phyloP scores from a whole-genome alignment of 352 stramenopile genomes.

The Globisporangium perplexum region DNA sequence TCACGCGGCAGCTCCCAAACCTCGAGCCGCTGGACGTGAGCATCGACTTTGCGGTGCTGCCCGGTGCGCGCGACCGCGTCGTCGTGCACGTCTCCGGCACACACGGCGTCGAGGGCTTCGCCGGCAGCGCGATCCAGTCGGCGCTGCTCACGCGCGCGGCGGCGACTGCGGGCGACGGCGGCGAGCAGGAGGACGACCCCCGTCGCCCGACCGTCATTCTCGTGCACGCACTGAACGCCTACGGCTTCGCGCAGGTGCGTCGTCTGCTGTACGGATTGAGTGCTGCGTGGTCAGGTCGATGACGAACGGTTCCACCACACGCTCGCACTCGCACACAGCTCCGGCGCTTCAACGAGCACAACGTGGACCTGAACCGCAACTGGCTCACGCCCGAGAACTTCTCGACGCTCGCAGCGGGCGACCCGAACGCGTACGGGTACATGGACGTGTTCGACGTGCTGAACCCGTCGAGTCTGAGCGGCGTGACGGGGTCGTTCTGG shows the following conservation, averaged over 20 bases:
- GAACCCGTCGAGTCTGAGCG: slow-evolving; percentile 38
- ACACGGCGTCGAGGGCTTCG: slow-evolving; percentile 80
- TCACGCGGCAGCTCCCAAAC: slow-evolving; percentile 39
- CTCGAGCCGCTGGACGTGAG: slow-evolving; percentile 42
- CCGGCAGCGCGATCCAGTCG: slow-evolving; percentile 78
- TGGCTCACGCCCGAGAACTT: slow-evolving; percentile 59
- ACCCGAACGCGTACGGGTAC: slow-evolving; percentile 81
- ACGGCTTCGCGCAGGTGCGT: slow-evolving; percentile 74
- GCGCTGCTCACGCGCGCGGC: slow-evolving; percentile 30
- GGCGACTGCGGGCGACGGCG: background rate
- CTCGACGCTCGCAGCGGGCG: slow-evolving; percentile 25
- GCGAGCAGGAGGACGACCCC: slow-evolving; percentile 5
- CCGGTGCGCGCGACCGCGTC: slow-evolving; percentile 34
- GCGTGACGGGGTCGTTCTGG: slow-evolving; percentile 40
- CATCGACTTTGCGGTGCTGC: slow-evolving; percentile 63
- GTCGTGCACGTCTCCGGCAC: slow-evolving; percentile 79
- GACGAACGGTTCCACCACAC: background rate
- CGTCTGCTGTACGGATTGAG: background rate
- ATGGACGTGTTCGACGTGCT: slow-evolving; percentile 63
- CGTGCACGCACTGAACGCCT: slow-evolving; percentile 92
- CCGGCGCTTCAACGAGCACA: slow-evolving; percentile 90
- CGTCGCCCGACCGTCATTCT: slow-evolving; percentile 77
- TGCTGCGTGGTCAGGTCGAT: background rate
- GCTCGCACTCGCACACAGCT: no score
- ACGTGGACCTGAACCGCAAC: slow-evolving; percentile 94